phyloP scores from a whole-genome alignment of 345 rosid genomes.

The Linum tenue region DNA sequence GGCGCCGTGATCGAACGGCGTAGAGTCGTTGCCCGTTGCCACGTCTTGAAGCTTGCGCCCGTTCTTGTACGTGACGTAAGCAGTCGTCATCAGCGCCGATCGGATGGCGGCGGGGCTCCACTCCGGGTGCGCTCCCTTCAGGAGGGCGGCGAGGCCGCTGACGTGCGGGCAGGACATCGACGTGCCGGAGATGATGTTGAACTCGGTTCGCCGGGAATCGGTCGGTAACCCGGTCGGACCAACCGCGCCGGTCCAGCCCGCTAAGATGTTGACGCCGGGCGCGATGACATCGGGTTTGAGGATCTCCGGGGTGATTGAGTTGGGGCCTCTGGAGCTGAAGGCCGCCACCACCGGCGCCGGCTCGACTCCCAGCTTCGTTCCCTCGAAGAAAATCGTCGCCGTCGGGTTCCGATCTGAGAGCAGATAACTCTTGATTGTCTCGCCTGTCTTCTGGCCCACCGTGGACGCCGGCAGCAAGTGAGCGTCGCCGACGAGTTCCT shows the following conservation, averaged over 20 bases:
- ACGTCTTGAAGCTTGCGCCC: conserved; percentile 12
- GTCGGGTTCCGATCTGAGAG: conserved; percentile 20
- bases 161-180: conserved; percentile 31
- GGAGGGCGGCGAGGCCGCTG: conserved; percentile 18
- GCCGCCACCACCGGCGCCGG: conserved; percentile 30
- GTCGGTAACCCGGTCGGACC: conserved; percentile 20
- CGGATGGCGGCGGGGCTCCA: conserved; percentile 23
- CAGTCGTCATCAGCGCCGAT: conserved; percentile 28
- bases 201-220: conserved; percentile 20
- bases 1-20: conserved; percentile 26
- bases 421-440: conserved; percentile 14
- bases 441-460: conserved; percentile 20
- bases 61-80: conserved; percentile 20
- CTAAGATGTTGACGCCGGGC: conserved; percentile 28
- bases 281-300: conserved; percentile 26
- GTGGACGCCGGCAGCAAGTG: conserved; percentile 23
- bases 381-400: conserved; percentile 18
- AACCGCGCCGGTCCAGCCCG: conserved; percentile 22
- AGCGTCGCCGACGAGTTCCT: conserved; percentile 25
- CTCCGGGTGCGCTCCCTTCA: conserved; percentile 21
- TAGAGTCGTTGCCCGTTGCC: conserved; percentile 19
- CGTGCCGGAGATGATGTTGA: conserved; percentile 26
- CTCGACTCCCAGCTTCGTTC: conserved; percentile 24
- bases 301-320: conserved; percentile 14
- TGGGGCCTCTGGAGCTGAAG: conserved; percentile 28